phyloP scores from a whole-genome alignment of 1,139 yeast genomes.

The Kodamaea ohmeri region DNA sequence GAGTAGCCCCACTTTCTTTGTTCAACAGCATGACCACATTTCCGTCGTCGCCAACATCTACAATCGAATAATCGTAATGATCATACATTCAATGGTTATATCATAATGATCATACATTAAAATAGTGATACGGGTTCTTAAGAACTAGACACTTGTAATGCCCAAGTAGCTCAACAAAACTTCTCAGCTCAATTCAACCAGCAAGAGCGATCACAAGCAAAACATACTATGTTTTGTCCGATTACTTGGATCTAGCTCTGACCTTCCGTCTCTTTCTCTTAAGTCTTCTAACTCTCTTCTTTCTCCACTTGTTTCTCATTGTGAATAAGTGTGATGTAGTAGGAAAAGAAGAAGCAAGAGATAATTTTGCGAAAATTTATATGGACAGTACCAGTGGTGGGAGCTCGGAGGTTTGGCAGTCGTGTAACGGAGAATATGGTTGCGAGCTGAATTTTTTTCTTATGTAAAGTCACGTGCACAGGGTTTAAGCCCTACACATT shows the following conservation, averaged over 20 bases:
- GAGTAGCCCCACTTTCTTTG: too few relatives aligned
- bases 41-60: not conserved
- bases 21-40: not conserved
- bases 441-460: constrained; percentile 4
- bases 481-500: constrained; percentile 13
- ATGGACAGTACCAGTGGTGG: constrained; percentile 8
- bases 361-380: constrained; percentile 10
- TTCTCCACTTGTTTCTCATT: constrained; percentile 97
- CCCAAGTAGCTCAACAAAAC: constrained; percentile 2
- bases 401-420: constrained; percentile 4
- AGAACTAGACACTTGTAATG: constrained; percentile 15
- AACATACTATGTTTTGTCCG: constrained; percentile 40
- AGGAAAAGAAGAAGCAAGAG: constrained; percentile 14
- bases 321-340: constrained; percentile 33
- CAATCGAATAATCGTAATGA: constrained; percentile 1
- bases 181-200: constrained; percentile 3
- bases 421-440: constrained; percentile 11
- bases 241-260: constrained; percentile 97
- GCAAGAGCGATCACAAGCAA: constrained; percentile 7
- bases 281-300: constrained; percentile 99
- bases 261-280: constrained; percentile 99
- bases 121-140: constrained; percentile 12
- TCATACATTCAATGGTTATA: constrained; percentile 7
- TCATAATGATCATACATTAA: constrained; percentile 14
- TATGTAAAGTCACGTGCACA: constrained; percentile 10